phyloP scores from a whole-genome alignment of 345 rosid genomes.

The Anacardium occidentale region DNA sequence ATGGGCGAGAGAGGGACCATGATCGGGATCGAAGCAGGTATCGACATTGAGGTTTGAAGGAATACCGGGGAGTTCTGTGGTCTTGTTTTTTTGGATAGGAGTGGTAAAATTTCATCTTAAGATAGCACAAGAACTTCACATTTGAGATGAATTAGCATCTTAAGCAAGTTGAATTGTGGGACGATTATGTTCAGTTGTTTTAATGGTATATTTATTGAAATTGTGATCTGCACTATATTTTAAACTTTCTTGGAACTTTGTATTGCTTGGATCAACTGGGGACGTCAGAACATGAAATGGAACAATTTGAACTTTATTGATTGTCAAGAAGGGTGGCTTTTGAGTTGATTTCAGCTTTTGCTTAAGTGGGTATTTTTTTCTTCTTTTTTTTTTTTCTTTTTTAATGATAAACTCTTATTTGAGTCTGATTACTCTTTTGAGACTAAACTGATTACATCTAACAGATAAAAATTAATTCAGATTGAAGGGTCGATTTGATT shows the following conservation, averaged over 20 bases:
- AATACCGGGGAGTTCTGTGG: not conserved
- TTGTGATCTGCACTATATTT: not conserved
- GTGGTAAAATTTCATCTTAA: not conserved
- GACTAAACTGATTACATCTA: too few species aligned
- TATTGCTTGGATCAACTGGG: not conserved
- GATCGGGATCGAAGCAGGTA: slow-evolving; percentile 50
- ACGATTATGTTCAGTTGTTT: not conserved
- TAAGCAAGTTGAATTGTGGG: not conserved
- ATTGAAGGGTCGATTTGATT: too few species aligned
- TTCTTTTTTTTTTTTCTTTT: too few species aligned
- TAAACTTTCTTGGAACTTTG: not conserved
- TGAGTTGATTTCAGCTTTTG: too few species aligned
- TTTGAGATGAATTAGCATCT: not conserved
- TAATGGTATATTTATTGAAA: not conserved
- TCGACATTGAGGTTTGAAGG: slow-evolving; percentile 36
- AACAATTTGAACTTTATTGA: not conserved
- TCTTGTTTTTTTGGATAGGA: not conserved
- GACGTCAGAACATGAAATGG: not conserved
- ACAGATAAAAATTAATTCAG: too few species aligned
- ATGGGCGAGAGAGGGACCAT: slow-evolving; percentile 50
- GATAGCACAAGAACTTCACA: not conserved
- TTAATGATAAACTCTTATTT: too few species aligned
- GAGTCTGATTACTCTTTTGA: too few species aligned
- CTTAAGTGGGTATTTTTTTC: too few species aligned
- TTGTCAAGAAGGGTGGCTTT: too few species aligned